Conservation (phyloP, 257 asterid genomes). For the Solanum sejunctum region DNA sequence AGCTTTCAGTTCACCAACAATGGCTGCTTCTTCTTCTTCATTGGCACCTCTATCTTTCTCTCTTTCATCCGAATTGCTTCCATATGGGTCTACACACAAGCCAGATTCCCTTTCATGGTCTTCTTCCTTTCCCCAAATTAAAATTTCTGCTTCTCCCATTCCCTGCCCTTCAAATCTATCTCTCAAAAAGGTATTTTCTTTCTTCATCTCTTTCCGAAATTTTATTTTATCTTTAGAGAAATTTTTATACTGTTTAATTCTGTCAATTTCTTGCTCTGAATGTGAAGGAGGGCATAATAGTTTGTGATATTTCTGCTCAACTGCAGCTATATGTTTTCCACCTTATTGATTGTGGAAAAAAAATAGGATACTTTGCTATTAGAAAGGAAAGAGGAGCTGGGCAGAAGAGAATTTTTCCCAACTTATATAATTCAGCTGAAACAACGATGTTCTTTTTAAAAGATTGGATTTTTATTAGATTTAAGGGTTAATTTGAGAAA, state of each 20-base stretch:
- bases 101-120: conserved; percentile 52
- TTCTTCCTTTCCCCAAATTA: conserved; percentile 50
- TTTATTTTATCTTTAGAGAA: background rate
- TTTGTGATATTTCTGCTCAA: background rate
- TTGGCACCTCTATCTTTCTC: conserved; percentile 6
- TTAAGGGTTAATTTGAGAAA: background rate
- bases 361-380: background rate
- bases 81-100: conserved; percentile 4
- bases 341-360: background rate
- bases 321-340: background rate
- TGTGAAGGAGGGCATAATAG: background rate
- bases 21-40: background rate
- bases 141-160: conserved; percentile 11
- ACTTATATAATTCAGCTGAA: background rate
- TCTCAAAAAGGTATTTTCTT: conserved; percentile 30
- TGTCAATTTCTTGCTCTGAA: background rate
- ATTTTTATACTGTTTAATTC: background rate
- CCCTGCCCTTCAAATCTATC: conserved; percentile 13
- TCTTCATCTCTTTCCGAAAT: background rate
- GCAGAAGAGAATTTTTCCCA: background rate
- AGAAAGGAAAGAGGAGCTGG: background rate
- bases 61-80: conserved; percentile 32
- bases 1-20: background rate
- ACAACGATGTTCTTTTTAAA: background rate
- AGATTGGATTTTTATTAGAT: background rate